Evolutionary conservation across 129 eudicot genomes (phyloP), one percentile per base, ranked within the genome.

Genomic region (Arctium lappa): DNA sequence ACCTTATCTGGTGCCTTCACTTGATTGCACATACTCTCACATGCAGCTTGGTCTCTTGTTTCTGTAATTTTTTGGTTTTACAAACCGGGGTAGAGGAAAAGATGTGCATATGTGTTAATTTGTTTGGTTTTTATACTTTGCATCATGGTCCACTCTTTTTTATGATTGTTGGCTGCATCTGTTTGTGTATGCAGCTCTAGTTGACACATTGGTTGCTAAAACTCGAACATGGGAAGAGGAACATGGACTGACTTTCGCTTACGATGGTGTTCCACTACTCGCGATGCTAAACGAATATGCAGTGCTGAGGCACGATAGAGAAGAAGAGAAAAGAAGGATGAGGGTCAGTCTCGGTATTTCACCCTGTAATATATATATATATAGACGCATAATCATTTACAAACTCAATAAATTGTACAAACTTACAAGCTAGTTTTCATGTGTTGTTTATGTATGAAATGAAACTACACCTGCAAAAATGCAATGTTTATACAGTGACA

Each of bases 201-300:
- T 96, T 53, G 99, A 96, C 79, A 78, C 94, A 37, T 83, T 96
- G 90, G 89, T 93, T 81, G 89, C 92, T 73, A 96, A 90, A 89
- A 90, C 99, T 62, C 94, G 91, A 48, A 81, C 93, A 68, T 96
- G 99, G 99, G 99, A 96, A 79, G 92, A 93, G 83, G 98, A 93
- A 46, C 95, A 90, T 5, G 98, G 91, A 38, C 44, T 88, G 46
- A 81, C 91, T 34, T 96, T 96, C 80, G 79, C 94, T 71, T 96
- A 96, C 82, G 98, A 96, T 66, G 99, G 99, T 29, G 99, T 96
- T 75, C 97, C 98, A 60, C 92, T 96, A 44, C 98, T 96, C 10
- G 99, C 94, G 30, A 96, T 91, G 99, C 85, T 96, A 36, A 94
- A 96, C 18, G 99, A 96, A 86, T 96, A 96, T 78, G 87, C 87